These are phyloP conservation scores for Fusarium chuoi DNA, from an alignment of 2,329 filamentous ascomycete genomes.

Conservation along the genomic window DNA sequence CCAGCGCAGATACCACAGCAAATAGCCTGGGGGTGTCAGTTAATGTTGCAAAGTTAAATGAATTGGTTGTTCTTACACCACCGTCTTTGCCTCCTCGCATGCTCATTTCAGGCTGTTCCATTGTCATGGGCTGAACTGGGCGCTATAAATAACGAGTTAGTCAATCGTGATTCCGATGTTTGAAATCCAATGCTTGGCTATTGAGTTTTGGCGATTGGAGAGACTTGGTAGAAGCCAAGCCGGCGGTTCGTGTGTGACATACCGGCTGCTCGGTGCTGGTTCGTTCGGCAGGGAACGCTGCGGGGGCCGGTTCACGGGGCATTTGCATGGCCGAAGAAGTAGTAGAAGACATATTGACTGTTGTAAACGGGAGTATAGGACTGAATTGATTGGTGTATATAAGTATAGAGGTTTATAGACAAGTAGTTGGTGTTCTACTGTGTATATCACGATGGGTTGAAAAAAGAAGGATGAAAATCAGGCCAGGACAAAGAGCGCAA, in stretches of 20 bases:
- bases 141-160: conserved; percentile 39
- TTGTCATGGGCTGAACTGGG: conserved; percentile 49
- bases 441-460: neutral
- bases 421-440: neutral
- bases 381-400: neutral
- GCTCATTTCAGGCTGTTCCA: conserved; percentile 40
- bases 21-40: conserved; percentile 46
- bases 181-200: neutral
- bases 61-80: conserved; percentile 45
- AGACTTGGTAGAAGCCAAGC: neutral
- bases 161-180: neutral
- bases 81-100: conserved; percentile 52
- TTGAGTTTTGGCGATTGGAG: neutral
- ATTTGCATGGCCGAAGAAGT: conserved; percentile 42
- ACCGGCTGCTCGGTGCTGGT: conserved; percentile 51
- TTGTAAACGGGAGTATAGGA: neutral
- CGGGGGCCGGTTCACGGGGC: conserved; percentile 48
- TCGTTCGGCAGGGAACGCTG: conserved; percentile 40
- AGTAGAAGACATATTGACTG: conserved; percentile 32
- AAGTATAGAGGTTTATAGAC: neutral
- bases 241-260: conserved; percentile 31
- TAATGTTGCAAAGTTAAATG: neutral
- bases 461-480: conserved; percentile 11
- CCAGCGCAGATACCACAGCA: conserved; percentile 55
- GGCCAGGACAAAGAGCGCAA: conserved; percentile 22